Conservation (phyloP, 2,329 filamentous ascomycete genomes). For the Ophiostoma ulmi region DNA sequence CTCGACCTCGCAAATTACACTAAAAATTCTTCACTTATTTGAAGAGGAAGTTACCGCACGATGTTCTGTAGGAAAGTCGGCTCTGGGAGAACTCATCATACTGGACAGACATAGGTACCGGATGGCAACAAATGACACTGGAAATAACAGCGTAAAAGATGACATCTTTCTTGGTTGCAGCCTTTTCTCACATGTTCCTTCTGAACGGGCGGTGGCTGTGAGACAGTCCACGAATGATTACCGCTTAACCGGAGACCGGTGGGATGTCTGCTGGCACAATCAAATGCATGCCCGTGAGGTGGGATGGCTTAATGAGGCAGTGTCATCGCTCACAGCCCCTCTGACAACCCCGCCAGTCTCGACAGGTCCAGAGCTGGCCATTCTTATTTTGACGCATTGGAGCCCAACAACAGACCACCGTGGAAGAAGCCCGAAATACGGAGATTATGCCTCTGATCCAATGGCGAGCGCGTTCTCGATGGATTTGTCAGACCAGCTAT, state of each 20-base stretch:
- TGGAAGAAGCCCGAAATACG: not conserved
- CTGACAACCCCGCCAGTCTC: not conserved
- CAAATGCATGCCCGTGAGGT: constrained; percentile 1
- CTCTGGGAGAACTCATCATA: constrained; percentile 3
- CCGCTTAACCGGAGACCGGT: not conserved
- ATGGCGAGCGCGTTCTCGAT: not conserved
- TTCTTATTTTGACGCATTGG: not conserved
- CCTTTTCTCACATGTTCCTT: not conserved
- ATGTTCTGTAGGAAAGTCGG: not conserved
- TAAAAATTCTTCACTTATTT: not conserved
- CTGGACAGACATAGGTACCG: not conserved
- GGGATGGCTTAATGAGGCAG: not conserved
- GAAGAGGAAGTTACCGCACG: not conserved
- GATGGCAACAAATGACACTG: not conserved
- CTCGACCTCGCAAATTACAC: not conserved
- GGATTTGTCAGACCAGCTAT: not conserved
- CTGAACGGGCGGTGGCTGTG: not conserved
- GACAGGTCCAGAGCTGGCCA: not conserved
- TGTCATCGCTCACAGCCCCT: not conserved
- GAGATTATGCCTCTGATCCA: not conserved
- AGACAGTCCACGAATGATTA: not conserved
- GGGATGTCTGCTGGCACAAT: not conserved
- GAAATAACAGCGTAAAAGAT: not conserved
- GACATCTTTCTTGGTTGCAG: not conserved
- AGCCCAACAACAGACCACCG: not conserved